phyloP scores from a whole-genome alignment of 2,329 filamentous ascomycete genomes.

The Penicillium fuscoglaucum region DNA sequence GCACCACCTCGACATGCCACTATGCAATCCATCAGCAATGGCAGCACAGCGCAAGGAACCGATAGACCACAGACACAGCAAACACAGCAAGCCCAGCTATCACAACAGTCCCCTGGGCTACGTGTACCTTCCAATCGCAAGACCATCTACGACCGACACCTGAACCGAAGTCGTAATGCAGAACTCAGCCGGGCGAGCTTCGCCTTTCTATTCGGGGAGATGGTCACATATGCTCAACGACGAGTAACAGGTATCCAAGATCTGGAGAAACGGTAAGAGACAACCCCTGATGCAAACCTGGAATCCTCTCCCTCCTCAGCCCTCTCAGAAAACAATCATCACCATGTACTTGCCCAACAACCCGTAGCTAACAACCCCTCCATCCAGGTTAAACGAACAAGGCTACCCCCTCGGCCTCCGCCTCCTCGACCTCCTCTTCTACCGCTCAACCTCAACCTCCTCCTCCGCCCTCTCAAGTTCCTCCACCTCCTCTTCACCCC shows the following conservation, averaged over 20 bases:
- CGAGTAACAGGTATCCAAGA: constrained; percentile 91
- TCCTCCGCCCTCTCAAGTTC: constrained; percentile 82
- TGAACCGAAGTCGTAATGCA: constrained; percentile 83
- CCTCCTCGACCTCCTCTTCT: constrained; percentile 90
- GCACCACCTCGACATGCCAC: constrained; percentile 33
- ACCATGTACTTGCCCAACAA: background rate
- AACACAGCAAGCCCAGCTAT: constrained; percentile 20
- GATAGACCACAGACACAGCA: constrained; percentile 6
- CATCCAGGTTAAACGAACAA: constrained; percentile 74
- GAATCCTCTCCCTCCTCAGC: background rate
- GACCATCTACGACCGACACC: constrained; percentile 94
- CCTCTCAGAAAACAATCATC: background rate
- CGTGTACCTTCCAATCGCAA: constrained; percentile 91
- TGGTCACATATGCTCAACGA: constrained; percentile 92
- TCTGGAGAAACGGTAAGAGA: constrained; percentile 78
- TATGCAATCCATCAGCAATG: constrained; percentile 37
- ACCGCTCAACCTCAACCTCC: constrained; percentile 75
- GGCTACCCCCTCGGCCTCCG: constrained; percentile 93
- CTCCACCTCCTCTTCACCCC: constrained; percentile 67
- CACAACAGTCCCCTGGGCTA: constrained; percentile 58
- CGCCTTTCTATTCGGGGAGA: constrained; percentile 93
- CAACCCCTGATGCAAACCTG: background rate
- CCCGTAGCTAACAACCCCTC: background rate
- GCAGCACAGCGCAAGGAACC: constrained; percentile 22
- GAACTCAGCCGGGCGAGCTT: constrained; percentile 93